phyloP scores from a whole-genome alignment of 106 monocot species.

The Apostasia shenzhenica region DNA sequence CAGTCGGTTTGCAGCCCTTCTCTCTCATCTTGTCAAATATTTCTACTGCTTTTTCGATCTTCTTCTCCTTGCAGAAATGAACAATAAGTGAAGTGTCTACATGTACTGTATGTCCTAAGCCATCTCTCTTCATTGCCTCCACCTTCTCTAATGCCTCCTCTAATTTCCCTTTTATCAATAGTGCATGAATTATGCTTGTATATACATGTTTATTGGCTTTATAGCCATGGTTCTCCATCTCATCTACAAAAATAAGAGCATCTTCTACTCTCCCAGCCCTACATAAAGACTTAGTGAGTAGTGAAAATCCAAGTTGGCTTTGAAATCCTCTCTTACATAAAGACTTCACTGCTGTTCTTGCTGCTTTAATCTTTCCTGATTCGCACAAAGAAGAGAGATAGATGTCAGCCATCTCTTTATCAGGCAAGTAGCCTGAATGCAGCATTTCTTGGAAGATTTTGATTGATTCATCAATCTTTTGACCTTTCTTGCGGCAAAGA shows the following conservation, averaged over 20 bases:
- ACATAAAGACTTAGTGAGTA: slow-evolving; percentile 62
- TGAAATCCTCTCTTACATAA: slow-evolving; percentile 53
- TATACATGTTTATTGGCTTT: slow-evolving; percentile 48
- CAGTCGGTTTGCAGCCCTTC: slow-evolving; percentile 48
- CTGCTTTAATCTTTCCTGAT: slow-evolving; percentile 30
- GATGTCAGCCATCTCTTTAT: slow-evolving; percentile 40
- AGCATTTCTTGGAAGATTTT: slow-evolving; percentile 70
- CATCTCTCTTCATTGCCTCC: slow-evolving; percentile 58
- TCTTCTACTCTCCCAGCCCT: slow-evolving; percentile 50
- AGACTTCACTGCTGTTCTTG: slow-evolving; percentile 34
- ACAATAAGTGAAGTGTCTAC: slow-evolving; percentile 78
- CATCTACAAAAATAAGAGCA: slow-evolving; percentile 28
- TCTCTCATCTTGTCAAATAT: slow-evolving; percentile 59
- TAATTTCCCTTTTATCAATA: slow-evolving; percentile 43
- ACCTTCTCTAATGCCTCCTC: slow-evolving; percentile 59
- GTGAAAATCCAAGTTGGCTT: slow-evolving; percentile 37
- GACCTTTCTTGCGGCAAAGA: slow-evolving; percentile 69
- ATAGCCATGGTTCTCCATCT: slow-evolving; percentile 38
- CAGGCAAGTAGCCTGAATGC: slow-evolving; percentile 41
- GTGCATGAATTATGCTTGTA: slow-evolving; percentile 67
- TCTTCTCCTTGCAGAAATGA: slow-evolving; percentile 61
- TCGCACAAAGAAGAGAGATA: slow-evolving; percentile 79
- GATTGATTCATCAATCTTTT: slow-evolving; percentile 53
- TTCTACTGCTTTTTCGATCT: slow-evolving; percentile 46
- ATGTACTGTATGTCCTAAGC: slow-evolving; percentile 40